Evolutionary conservation across 495 filamentous ascomycete genomes (phyloP), one percentile per base, ranked within the genome.

Genomic region (Penicillium samsonianum): DNA sequence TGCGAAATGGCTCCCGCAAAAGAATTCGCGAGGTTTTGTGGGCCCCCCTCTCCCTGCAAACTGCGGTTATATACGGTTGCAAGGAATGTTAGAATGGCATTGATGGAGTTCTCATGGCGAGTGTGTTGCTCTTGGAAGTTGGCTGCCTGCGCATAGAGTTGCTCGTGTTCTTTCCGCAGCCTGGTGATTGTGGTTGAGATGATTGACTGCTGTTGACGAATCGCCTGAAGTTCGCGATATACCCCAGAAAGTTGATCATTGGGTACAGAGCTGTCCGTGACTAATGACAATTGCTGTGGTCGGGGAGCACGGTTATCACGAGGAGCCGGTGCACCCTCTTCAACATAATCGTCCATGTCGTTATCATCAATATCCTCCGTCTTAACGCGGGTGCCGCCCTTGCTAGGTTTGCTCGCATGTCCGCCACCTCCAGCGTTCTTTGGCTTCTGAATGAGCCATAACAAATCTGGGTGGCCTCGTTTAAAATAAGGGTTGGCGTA

Each of bases 381-480:
- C 69, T 87, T 90, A 65, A 88, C 82, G 49, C 82, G 81, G 5
- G 76, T 57, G 20, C 68, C 69, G 25, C 71, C 64, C 67, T 81
- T 80, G 61, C 62, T 73, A 53, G 62, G 66, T 73, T 77, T 89
- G 79, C 65, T 76, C 6, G 65, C 67, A 55, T 80, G 78, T 38
- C 35, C 35, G 4, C 71, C 38, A 6, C 50, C 73, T 53, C 64
- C 70, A 61, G 73, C 78, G 57, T 88, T 90, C 67, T 93, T 96
- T 3, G 95, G 93, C 73, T 99, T 99, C 63, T 96, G 91, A 54
- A 99, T 97, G 53, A 99, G 77, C 95, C 95, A 99, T 20, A 98
- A 84, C 57, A 98, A 76, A 70, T 96, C 93, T 7, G 95, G 92
- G 61, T 94, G 87, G 10, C 91, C 94, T 37, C 90, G 87, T 59